Base-by-base conservation (phyloP, 1,284 basidiomycete species). In the Cutaneotrichosporon cutaneum region DNA sequence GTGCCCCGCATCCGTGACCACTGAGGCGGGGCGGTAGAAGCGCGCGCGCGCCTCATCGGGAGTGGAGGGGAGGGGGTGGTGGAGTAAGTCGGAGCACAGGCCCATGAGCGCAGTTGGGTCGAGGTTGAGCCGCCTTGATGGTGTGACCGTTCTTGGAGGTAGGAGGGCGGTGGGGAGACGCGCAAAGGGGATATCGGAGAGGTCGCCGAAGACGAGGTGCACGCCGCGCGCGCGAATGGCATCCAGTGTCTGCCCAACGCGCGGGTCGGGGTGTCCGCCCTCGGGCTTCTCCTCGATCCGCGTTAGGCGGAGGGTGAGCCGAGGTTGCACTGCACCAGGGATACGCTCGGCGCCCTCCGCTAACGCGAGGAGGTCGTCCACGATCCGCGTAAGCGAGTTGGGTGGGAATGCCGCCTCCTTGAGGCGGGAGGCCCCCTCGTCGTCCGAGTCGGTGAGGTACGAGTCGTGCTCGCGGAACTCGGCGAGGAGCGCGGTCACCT, bases 391-490 rank as follows among this genome's bases (percentile, higher is more conserved):
- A 18, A 77, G 61, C 48, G 47, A 60, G 63, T 62, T 66, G 42
- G 39, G 39, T 6, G 33, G 14, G n/a, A 60, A 22, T n/a, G 32
- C 8, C 2, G 51, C 55, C 16, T 27, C 36, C 24, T 6, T 48
- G 4, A 9, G 10, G 26, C 21, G 22, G 36, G 35, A 36, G 1
- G 58, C 58, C 24, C 53, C 59, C 18, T 65, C 66, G 5, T 65
- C 64, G 51, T 73, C 71, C 52, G 55, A 71, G 53, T 76, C 73
- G 36, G 73, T 89, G 36, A 87, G 70, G 73, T 90, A 92, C 1
- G 89, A 90, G 68, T 92, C 90, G 51, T 90, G 85, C 77, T 92
- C 90, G 39, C 87, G 83, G 66, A 92, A 88, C 73, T 92, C 90
- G 27, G 88, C 84, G 16, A 89, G 78, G 26, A 92, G 81, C 3